Percentiles rank a stretch among this genome's conserved stretches.
These are phyloP conservation scores for Fraxinus anomala DNA, from an alignment of 257 asterid species.

Conservation along the genomic window DNA sequence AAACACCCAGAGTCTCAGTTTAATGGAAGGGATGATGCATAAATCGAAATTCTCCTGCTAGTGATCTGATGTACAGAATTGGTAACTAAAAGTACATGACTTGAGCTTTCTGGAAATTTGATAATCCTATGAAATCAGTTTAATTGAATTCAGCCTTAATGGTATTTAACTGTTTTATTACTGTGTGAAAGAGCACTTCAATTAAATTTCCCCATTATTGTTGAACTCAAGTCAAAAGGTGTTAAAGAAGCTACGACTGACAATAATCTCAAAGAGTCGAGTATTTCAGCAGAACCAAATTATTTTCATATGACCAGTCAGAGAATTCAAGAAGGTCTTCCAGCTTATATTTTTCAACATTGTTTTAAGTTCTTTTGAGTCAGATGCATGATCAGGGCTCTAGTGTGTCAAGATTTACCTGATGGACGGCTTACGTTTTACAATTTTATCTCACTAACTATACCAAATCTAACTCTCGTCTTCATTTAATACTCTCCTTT, in stretches of 20 bases:
- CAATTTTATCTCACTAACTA: neutral
- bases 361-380: neutral
- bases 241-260: neutral
- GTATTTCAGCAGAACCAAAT: neutral
- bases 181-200: neutral
- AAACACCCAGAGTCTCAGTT: neutral
- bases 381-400: neutral
- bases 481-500: neutral
- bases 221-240: neutral
- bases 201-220: neutral
- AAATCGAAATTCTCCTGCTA: neutral
- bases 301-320: neutral
- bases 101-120: too few species aligned
- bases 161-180: neutral
- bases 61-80: too few species aligned
- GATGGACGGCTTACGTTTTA: neutral
- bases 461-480: neutral
- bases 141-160: neutral
- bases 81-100: too few species aligned
- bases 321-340: neutral
- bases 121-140: neutral
- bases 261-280: neutral
- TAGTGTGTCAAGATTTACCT: neutral
- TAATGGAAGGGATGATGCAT: neutral
- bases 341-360: neutral